Evolutionary conservation across 345 rosid genomes (phyloP), one percentile per base, ranked within the genome.

Genomic region (Dimocarpus longan): DNA sequence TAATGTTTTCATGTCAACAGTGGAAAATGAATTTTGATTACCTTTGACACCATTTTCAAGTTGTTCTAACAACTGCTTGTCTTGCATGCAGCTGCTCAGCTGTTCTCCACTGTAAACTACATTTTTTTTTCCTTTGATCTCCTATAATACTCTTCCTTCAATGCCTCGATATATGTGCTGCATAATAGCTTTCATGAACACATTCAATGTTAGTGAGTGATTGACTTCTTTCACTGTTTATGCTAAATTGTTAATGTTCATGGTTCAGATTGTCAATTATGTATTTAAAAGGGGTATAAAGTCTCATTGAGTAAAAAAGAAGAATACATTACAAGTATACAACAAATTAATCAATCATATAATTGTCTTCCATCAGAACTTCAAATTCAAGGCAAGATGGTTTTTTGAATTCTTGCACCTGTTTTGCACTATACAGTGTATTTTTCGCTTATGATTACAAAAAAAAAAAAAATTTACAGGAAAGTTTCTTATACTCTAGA

Each of bases 401-500:
- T 37, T 3, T 16, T 60, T 60, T 60, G 21, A 8, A n/a, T 60
- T 60, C 65, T 21, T 22, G 12, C 26, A n/a, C 65, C 9, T 60
- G 28, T 7, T 60, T n/a, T 60, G 28, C 13, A 60, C 65, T 60
- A 60, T 60, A 60, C 65, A 60, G 1, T 60, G 10, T 60, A 22
- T 26, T 52, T 6, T 73, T 62, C 42, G 19, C 40, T 48, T 65
- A 28, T 32, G n/a, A 10, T 28, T 21, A 67, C 79, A 37, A 76
- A 76, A 46, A 65, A 76, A 37, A 76, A 76, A 46, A 65, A 76
- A 76, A 48, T 7, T n/a, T 65, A 66, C 71, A 65, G 12, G 24
- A 39, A 59, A 76, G 65, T 60, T 60, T 60, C 32, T 28, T 7
- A 56, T 42, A 1, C 50, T 80, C 79, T 88, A 96, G 80, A 96